Evolutionary conservation across 768 basidiomycete genomes (phyloP).

Genomic region (Serpula lacrymans): DNA sequence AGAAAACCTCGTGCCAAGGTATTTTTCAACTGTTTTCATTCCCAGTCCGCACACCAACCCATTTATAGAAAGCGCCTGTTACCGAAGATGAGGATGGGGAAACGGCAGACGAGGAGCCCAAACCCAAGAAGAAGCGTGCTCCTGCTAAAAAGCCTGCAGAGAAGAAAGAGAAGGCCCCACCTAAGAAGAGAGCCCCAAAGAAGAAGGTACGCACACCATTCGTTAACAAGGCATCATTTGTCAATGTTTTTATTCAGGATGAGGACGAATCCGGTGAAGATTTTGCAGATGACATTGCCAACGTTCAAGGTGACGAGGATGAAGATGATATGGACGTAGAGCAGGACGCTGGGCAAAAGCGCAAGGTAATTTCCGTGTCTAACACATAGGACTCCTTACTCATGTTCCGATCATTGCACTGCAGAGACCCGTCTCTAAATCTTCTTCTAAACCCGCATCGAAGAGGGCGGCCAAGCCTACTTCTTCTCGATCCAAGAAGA

Average conservation of each 20-base stretch:
- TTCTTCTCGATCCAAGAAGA: slow-evolving; percentile 32
- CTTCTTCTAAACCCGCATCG: slow-evolving; percentile 42
- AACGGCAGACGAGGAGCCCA: slow-evolving; percentile 91
- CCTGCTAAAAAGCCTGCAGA: slow-evolving; percentile 41
- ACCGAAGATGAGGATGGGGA: slow-evolving; percentile 90
- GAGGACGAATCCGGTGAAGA: slow-evolving; percentile 46
- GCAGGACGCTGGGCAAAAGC: slow-evolving; percentile 51
- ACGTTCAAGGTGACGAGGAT: slow-evolving; percentile 39
- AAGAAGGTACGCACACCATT: slow-evolving; percentile 29
- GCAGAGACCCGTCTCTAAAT: slow-evolving; percentile 41
- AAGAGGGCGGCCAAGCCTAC: slow-evolving; percentile 34
- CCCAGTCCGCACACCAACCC: slow-evolving; percentile 6
- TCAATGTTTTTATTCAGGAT: slow-evolving; percentile 10
- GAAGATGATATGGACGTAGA: slow-evolving; percentile 42
- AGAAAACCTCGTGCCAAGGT: slow-evolving; percentile 38
- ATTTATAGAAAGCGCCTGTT: slow-evolving; percentile 23
- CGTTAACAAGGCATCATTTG: no score
- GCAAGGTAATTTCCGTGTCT: slow-evolving; percentile 48
- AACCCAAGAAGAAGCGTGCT: slow-evolving; percentile 48
- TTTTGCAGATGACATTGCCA: slow-evolving; percentile 41
- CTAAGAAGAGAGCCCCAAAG: slow-evolving; percentile 42
- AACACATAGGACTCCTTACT: slow-evolving; percentile 7
- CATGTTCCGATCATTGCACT: background rate
- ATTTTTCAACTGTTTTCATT: slow-evolving; percentile 10
- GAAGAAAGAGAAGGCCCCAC: slow-evolving; percentile 45